Evolutionary conservation across 306 rosid species (phyloP), one percentile per base, ranked within the genome.

Genomic region (Rosa multiflora): DNA sequence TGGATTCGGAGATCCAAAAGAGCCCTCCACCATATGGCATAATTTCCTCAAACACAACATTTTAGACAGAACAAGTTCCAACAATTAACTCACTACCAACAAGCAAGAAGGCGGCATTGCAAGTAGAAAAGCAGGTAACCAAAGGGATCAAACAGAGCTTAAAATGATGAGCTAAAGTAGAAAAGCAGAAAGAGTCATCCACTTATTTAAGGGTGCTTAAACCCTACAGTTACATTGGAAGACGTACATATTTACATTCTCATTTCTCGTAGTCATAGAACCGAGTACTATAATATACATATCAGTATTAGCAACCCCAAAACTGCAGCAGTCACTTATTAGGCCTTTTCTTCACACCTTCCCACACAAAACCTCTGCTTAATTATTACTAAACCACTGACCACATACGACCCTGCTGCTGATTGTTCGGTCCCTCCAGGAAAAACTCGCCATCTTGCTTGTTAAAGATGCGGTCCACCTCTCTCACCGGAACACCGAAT

Each of bases 381-480:
- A 29, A 1, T 29, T 29, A 32, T 8, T 1, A 23, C 18, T 8
- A 72, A 26, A 49, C 53, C 29, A 69, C 73, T 8, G 71, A 67
- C 71, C 71, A 18, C 26, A 39, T 39, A 8, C 75, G 49, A 39
- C 83, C 66, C 76, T 77, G 21, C 17, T 53, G 42, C 81, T 44
- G 81, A 44, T 44, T 40, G 8, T 20, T 35, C 20, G 91, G 90
- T 20, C 88, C 88, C 4, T 89, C 87, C 56, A 88, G 78, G 56
- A 89, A 90, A 73, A 82, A 82, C 3, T 80, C 74, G 43, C 81
- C 88, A 3, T 86, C 70, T 64, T 90, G 83, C 73, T 62, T 85
- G 68, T 56, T 42, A 46, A 90, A 90, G 26, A 90, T 72, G 17
- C 55, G 68, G 10, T 92, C 88, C 82, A 88, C 90, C 68, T 73